Percentiles rank a stretch among this genome's conserved stretches.
Conservation (phyloP, 257 asterid genomes). For the Ajuga chamaepitys region DNA sequence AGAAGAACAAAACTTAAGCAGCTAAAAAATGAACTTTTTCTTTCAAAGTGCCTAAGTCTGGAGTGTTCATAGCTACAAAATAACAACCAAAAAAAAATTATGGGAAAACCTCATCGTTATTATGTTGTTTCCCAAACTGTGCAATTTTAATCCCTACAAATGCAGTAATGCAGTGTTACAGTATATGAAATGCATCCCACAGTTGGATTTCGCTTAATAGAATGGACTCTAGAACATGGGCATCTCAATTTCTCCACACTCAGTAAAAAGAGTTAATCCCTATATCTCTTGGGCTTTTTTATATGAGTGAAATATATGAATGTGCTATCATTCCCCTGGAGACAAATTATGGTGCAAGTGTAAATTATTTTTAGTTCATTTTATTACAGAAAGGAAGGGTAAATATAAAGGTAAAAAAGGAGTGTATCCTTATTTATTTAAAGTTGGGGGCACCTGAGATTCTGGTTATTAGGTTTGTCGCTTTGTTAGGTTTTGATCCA, state of each 20-base stretch:
- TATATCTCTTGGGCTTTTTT: neutral
- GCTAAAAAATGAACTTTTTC: too few species aligned
- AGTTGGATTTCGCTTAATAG: constrained; percentile 61
- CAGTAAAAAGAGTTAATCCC: constrained; percentile 41
- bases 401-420: constrained; percentile 49
- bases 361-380: neutral
- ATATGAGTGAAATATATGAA: too few species aligned
- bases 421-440: constrained; percentile 82
- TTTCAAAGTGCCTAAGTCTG: too few species aligned
- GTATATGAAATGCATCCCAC: constrained; percentile 34
- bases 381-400: constrained; percentile 53
- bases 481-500: constrained; percentile 89
- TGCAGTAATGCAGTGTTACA: constrained; percentile 37
- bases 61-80: too few species aligned
- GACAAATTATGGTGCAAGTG: neutral
- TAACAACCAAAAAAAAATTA: too few species aligned
- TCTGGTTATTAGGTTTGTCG: constrained; percentile 91
- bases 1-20: too few species aligned
- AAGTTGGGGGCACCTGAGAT: constrained; percentile 97
- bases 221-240: constrained; percentile 52
- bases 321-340: neutral
- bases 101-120: constrained; percentile 15
- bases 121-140: constrained; percentile 25
- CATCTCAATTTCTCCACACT: constrained; percentile 32
- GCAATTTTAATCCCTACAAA: constrained; percentile 36